phyloP scores from a whole-genome alignment of 805 yeast genomes.

The Myxozyma monticola region DNA sequence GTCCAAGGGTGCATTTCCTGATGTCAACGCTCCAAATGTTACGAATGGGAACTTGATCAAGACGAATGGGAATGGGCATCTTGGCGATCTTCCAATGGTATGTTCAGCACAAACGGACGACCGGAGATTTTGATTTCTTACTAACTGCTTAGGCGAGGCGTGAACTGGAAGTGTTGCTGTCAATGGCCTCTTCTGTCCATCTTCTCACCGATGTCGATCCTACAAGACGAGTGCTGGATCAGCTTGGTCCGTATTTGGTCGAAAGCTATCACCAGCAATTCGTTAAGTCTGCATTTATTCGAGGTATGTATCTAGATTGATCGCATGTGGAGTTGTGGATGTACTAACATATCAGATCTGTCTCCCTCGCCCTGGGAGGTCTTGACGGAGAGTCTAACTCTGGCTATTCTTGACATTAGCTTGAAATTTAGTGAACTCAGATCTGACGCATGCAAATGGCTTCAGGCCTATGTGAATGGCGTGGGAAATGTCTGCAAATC shows the following conservation, averaged over 20 bases:
- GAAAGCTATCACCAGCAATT: conserved; percentile 50
- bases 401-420: conserved; percentile 36
- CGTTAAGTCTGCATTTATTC: conserved; percentile 33
- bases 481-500: conserved; percentile 25
- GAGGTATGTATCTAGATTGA: conserved; percentile 17
- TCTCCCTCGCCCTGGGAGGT: conserved; percentile 48
- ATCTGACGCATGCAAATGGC: conserved; percentile 32
- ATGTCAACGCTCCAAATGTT: conserved; percentile 29
- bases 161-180: conserved; percentile 56
- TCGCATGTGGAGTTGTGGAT: background rate
- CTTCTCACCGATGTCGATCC: conserved; percentile 42
- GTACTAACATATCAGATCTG: conserved; percentile 26
- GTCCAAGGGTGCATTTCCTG: conserved; percentile 32
- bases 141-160: too few species aligned
- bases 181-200: conserved; percentile 52
- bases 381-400: conserved; percentile 41
- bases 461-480: conserved; percentile 34
- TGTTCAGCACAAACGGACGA: too few species aligned
- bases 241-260: conserved; percentile 49
- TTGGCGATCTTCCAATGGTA: conserved; percentile 16
- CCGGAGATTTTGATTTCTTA: too few species aligned
- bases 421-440: conserved; percentile 37
- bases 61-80: conserved; percentile 26
- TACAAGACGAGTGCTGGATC: conserved; percentile 47
- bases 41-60: conserved; percentile 28